These are phyloP conservation scores for Turnera subulata DNA, from an alignment of 345 rosid genomes.

Conservation along the genomic window DNA sequence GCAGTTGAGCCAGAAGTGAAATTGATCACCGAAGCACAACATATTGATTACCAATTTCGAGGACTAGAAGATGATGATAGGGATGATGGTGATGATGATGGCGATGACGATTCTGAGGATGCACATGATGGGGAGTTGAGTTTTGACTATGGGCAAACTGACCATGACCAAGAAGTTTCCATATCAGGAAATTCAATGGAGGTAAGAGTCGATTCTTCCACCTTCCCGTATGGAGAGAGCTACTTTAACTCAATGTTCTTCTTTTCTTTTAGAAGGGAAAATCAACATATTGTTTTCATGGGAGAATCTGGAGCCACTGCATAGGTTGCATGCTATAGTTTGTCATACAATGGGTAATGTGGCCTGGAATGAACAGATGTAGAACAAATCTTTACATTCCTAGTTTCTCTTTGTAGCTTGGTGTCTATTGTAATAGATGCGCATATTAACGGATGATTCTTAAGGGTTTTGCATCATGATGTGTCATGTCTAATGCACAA, in stretches of 20 bases:
- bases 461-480: too few relatives aligned
- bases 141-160: slow-evolving; percentile 65
- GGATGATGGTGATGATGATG: slow-evolving; percentile 50
- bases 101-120: slow-evolving; percentile 36
- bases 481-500: too few relatives aligned
- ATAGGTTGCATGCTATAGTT: background rate
- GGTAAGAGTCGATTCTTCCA: slow-evolving; percentile 37
- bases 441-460: too few relatives aligned
- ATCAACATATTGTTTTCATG: background rate
- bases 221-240: slow-evolving; percentile 10
- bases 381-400: background rate
- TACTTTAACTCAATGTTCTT: background rate
- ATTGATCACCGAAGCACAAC: slow-evolving; percentile 63
- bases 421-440: background rate
- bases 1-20: slow-evolving; percentile 65
- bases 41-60: slow-evolving; percentile 75
- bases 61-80: slow-evolving; percentile 65
- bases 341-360: background rate
- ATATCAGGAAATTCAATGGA: slow-evolving; percentile 56
- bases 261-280: background rate
- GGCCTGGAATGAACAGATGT: background rate
- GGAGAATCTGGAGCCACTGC: background rate
- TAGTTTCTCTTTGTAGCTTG: too few relatives aligned
- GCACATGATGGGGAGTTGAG: slow-evolving; percentile 66
- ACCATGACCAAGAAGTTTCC: slow-evolving; percentile 43